Conservation (phyloP, 1,139 yeast genomes). For the Hansenula anomala region DNA sequence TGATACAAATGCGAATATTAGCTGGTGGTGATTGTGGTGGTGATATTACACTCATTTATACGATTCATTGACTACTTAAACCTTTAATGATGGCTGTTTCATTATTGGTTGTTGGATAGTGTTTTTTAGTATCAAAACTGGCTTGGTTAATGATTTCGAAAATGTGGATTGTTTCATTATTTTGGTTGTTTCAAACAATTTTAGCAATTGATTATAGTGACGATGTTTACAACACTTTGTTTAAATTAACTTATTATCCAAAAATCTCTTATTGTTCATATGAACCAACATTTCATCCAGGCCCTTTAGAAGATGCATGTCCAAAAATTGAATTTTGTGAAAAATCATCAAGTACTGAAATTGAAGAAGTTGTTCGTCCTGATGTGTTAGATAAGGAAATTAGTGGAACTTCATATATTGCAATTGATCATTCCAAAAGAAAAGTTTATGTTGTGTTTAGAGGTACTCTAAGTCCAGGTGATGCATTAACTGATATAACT, state of each 20-base stretch:
- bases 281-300: slow-evolving; percentile 9
- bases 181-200: too few species aligned
- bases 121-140: too few species aligned
- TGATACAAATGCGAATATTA: too few species aligned
- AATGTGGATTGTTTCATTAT: not conserved
- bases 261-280: slow-evolving; percentile 17
- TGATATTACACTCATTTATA: too few species aligned
- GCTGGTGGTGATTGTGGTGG: too few species aligned
- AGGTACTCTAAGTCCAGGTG: slow-evolving; percentile 54
- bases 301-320: slow-evolving; percentile 12
- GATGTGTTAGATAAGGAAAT: slow-evolving; percentile 28
- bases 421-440: slow-evolving; percentile 33
- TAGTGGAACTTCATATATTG: slow-evolving; percentile 36
- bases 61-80: too few species aligned
- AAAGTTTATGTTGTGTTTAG: slow-evolving; percentile 43
- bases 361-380: slow-evolving; percentile 11
- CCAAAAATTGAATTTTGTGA: slow-evolving; percentile 14
- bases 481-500: slow-evolving; percentile 51
- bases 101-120: too few species aligned
- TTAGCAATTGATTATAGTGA: slow-evolving; percentile 2
- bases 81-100: too few species aligned
- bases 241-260: slow-evolving; percentile 12
- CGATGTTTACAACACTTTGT: slow-evolving; percentile 11
- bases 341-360: slow-evolving; percentile 1
- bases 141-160: too few species aligned